Evolutionary conservation across 495 filamentous ascomycete genomes (phyloP).

Genomic region (Evernia prunastri): DNA sequence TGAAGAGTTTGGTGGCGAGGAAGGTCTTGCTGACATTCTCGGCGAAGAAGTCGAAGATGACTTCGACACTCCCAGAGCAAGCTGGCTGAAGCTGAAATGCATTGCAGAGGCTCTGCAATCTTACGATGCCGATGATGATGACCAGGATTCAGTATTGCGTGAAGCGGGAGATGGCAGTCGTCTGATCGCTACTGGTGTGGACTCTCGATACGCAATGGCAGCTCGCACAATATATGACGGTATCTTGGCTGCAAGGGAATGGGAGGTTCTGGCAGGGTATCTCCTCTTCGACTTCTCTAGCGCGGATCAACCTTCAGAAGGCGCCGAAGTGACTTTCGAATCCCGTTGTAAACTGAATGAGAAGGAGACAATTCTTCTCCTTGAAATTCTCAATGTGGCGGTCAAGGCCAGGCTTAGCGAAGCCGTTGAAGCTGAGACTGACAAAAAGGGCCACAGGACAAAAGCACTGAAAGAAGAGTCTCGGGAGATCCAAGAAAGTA

Average conservation of each 20-base stretch:
- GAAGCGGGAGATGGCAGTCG: slow-evolving; percentile 41
- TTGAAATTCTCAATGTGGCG: slow-evolving; percentile 77
- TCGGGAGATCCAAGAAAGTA: slow-evolving; percentile 61
- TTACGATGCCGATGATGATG: slow-evolving; percentile 59
- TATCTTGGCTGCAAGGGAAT: slow-evolving; percentile 69
- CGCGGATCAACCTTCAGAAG: slow-evolving; percentile 41
- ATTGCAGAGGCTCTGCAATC: slow-evolving; percentile 73
- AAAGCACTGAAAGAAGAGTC: slow-evolving; percentile 56
- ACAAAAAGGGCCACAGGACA: slow-evolving; percentile 55
- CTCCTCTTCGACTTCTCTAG: slow-evolving; percentile 84
- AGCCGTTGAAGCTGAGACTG: slow-evolving; percentile 48
- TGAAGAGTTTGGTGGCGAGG: slow-evolving; percentile 78
- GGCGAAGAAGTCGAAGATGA: slow-evolving; percentile 59
- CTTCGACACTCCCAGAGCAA: slow-evolving; percentile 62
- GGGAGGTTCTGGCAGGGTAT: slow-evolving; percentile 85
- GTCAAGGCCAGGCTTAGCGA: slow-evolving; percentile 62
- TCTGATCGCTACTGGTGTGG: slow-evolving; percentile 51
- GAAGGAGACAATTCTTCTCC: slow-evolving; percentile 73
- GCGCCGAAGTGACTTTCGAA: slow-evolving; percentile 50
- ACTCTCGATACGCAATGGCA: slow-evolving; percentile 79
- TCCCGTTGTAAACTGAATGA: slow-evolving; percentile 64
- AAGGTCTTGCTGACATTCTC: slow-evolving; percentile 61
- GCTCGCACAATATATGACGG: slow-evolving; percentile 78
- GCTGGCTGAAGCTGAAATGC: slow-evolving; percentile 89
- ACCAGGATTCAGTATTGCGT: slow-evolving; percentile 30